Evolutionary conservation across 106 monocot species (phyloP).

Genomic region (Cymbidium sinense): DNA sequence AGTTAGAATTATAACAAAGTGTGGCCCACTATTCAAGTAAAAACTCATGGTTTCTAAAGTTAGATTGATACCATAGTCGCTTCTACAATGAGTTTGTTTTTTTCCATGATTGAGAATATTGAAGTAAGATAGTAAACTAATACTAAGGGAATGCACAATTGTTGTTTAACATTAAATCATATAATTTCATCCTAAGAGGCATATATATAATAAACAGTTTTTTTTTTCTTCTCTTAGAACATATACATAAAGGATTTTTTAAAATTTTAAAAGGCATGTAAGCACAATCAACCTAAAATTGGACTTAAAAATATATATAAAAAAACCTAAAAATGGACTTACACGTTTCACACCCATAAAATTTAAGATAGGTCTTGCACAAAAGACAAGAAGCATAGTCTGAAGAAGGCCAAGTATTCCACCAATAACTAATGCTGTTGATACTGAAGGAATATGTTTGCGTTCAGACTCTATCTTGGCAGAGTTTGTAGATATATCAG

Average conservation of each 20-base stretch:
- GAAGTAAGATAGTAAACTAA: too few species aligned
- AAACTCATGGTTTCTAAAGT: background rate
- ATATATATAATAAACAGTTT: background rate
- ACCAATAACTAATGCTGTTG: slow-evolving; percentile 65
- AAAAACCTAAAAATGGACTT: slow-evolving; percentile 7
- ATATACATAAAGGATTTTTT: background rate
- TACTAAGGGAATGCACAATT: background rate
- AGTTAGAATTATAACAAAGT: background rate
- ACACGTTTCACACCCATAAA: slow-evolving; percentile 67
- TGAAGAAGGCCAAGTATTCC: slow-evolving; percentile 69
- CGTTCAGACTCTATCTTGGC: slow-evolving; percentile 19
- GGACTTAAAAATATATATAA: background rate
- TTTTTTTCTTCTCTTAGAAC: slow-evolving; percentile 1
- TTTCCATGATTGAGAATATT: background rate
- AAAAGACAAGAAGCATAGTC: slow-evolving; percentile 49
- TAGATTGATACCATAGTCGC: background rate
- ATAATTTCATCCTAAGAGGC: background rate
- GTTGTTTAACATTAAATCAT: background rate
- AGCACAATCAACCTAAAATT: background rate
- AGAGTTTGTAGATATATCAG: slow-evolving; percentile 12
- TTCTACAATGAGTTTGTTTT: background rate
- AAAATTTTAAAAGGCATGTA: background rate
- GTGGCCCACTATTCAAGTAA: background rate
- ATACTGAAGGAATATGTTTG: slow-evolving; percentile 66
- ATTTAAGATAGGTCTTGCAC: slow-evolving; percentile 51